Conservation (phyloP, 306 rosid genomes). For the Prunus salicina region DNA sequence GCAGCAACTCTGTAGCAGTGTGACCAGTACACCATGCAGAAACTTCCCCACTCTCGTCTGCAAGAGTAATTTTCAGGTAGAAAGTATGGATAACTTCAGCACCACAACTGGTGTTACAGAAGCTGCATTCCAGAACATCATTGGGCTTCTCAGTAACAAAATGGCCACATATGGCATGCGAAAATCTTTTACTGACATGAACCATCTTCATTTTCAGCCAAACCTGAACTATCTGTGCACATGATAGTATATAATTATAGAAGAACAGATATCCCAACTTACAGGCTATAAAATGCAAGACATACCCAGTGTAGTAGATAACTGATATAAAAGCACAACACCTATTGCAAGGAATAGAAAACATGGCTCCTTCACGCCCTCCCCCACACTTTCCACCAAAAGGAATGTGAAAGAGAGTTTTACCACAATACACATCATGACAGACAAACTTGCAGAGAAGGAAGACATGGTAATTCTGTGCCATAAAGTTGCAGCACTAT, state of each 20-base stretch:
- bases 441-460: background rate
- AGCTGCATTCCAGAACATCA: conserved; percentile 56
- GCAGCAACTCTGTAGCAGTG: conserved; percentile 86
- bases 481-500: background rate
- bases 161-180: conserved; percentile 80
- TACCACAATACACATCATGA: too few relatives aligned
- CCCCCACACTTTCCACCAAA: too few relatives aligned
- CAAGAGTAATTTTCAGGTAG: conserved; percentile 75
- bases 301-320: background rate
- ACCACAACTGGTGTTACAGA: conserved; percentile 52
- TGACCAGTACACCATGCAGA: conserved; percentile 86
- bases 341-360: background rate
- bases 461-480: background rate
- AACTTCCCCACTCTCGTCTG: conserved; percentile 65
- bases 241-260: background rate
- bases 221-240: conserved; percentile 56
- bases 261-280: background rate
- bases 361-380: background rate
- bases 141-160: conserved; percentile 47
- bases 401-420: too few relatives aligned
- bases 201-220: conserved; percentile 59
- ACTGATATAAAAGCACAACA: background rate
- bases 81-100: conserved; percentile 55
- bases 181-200: conserved; percentile 59
- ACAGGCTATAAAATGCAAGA: too few relatives aligned